These are phyloP conservation scores for Alternaria solani DNA, from an alignment of 2,329 filamentous ascomycete species.

Conservation along the genomic window DNA sequence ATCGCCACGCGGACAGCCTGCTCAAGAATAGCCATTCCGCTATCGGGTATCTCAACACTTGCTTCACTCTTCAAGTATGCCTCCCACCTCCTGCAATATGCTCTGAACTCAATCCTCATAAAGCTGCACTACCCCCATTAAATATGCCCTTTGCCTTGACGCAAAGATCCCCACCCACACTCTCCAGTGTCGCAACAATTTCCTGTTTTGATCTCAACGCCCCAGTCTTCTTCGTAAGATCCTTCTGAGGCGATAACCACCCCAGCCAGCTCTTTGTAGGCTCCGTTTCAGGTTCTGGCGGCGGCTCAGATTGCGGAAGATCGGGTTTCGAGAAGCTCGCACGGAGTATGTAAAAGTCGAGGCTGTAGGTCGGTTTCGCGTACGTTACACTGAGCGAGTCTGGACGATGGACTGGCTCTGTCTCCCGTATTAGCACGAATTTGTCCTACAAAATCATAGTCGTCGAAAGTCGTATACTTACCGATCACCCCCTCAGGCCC, in stretches of 20 bases:
- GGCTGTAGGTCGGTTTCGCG: constrained; percentile 65
- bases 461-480: constrained; percentile 20
- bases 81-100: neutral
- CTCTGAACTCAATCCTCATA: neutral
- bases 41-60: constrained; percentile 5
- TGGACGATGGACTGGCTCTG: constrained; percentile 43
- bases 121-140: neutral
- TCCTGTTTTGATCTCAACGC: constrained; percentile 44
- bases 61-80: neutral
- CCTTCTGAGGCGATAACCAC: constrained; percentile 47
- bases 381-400: constrained; percentile 64
- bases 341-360: constrained; percentile 70
- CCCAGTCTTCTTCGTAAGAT: constrained; percentile 55
- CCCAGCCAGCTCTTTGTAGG: constrained; percentile 40
- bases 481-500: constrained; percentile 52
- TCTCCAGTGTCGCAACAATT: constrained; percentile 64
- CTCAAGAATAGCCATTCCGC: neutral
- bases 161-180: constrained; percentile 62
- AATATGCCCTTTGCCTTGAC: constrained; percentile 36
- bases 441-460: neutral
- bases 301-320: constrained; percentile 33
- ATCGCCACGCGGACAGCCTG: too few species aligned
- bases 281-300: constrained; percentile 32
- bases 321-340: constrained; percentile 52
- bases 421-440: neutral